Conservation (phyloP, 2,329 filamentous ascomycete species). For the Penicillium sp. region DNA sequence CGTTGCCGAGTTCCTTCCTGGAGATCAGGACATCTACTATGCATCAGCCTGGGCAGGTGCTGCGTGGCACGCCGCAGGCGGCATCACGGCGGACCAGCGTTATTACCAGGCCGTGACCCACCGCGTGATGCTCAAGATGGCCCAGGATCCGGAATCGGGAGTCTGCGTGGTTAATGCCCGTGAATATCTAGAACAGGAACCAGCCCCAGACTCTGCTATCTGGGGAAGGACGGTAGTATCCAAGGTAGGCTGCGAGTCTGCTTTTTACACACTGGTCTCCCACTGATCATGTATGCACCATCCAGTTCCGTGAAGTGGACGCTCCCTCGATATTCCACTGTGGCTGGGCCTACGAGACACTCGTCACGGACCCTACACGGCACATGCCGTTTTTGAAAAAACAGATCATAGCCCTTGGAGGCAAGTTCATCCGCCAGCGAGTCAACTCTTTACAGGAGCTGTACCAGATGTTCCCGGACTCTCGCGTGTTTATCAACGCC, state of each 20-base stretch:
- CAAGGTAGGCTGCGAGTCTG: constrained; percentile 22
- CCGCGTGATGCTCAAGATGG: constrained; percentile 35
- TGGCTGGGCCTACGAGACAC: constrained; percentile 36
- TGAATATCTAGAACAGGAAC: constrained; percentile 35
- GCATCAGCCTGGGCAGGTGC: constrained; percentile 41
- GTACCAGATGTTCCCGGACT: constrained; percentile 35
- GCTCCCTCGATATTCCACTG: constrained; percentile 30
- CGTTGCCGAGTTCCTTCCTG: constrained; percentile 37
- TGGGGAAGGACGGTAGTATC: constrained; percentile 37
- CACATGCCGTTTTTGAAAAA: constrained; percentile 36
- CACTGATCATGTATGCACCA: not conserved
- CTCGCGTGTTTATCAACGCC: constrained; percentile 38
- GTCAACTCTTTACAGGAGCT: constrained; percentile 34
- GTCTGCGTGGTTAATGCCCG: constrained; percentile 34
- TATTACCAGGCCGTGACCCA: constrained; percentile 37
- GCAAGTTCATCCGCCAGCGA: constrained; percentile 32
- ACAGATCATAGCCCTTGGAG: constrained; percentile 30
- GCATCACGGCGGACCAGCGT: constrained; percentile 32
- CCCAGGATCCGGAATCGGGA: constrained; percentile 32
- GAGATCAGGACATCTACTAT: constrained; percentile 36
- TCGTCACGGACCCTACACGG: constrained; percentile 37
- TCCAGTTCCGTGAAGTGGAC: constrained; percentile 33
- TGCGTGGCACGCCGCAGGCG: constrained; percentile 39
- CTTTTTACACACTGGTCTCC: not conserved
- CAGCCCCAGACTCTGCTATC: constrained; percentile 30